A percentile compares a stretch with the other conserved stretches of the same genome.
Evolutionary conservation across 225 moss, liverwort and hornwort genomes (phyloP).

Genomic region (Antitrichia curtipendula): DNA sequence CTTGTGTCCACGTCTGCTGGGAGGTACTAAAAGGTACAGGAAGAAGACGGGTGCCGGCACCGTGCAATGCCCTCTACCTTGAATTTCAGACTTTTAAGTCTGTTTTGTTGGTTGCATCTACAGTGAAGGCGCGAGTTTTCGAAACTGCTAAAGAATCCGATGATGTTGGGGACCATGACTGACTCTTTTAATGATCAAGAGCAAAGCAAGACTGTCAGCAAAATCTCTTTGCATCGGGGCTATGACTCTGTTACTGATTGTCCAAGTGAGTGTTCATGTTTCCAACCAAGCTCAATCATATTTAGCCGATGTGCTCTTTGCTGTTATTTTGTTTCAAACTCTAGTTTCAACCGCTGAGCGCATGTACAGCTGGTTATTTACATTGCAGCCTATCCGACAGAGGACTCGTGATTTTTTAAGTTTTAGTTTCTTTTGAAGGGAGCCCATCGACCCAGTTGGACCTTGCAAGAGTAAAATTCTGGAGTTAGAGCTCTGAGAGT

Average conservation of each 20-base stretch:
- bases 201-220: neutral
- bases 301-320: neutral
- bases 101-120: neutral
- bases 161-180: too few species aligned
- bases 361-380: neutral
- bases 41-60: neutral
- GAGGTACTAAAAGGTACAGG: too few species aligned
- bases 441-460: neutral
- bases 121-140: neutral
- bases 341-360: neutral
- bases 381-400: neutral
- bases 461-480: neutral
- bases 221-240: neutral
- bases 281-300: neutral
- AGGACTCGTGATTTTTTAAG: neutral
- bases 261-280: neutral
- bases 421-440: neutral
- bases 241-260: neutral
- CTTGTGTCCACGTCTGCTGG: neutral
- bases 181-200: neutral
- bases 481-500: neutral
- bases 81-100: neutral
- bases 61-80: neutral
- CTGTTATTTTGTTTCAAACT: neutral
- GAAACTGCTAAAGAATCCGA: neutral